These are phyloP conservation scores for Vaccinium corymbosum DNA, from an alignment of 148 eudicot species.

Conservation along the genomic window DNA sequence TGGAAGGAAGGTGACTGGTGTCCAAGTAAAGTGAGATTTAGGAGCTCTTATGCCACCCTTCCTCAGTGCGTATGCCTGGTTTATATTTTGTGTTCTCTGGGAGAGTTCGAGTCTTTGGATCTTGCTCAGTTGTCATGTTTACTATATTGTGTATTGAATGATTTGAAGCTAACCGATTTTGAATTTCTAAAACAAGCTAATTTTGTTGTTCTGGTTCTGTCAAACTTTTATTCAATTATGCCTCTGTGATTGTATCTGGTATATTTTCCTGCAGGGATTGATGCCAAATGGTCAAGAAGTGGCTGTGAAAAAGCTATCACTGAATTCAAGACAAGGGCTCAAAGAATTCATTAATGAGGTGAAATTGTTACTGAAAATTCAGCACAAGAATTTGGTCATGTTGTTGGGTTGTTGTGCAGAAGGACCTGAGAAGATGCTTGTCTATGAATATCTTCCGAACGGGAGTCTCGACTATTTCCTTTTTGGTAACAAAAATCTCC, in stretches of 20 bases:
- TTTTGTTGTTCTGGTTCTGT: background rate
- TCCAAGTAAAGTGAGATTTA: background rate
- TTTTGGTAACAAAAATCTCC: slow-evolving; percentile 43
- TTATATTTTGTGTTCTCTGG: background rate
- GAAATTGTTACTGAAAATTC: slow-evolving; percentile 57
- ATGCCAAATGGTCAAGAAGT: slow-evolving; percentile 74
- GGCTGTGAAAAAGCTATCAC: slow-evolving; percentile 77
- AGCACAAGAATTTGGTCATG: slow-evolving; percentile 74
- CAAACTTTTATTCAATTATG: background rate
- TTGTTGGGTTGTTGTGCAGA: slow-evolving; percentile 82
- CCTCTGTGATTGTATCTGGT: background rate
- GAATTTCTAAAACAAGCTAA: background rate
- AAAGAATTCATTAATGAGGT: slow-evolving; percentile 78
- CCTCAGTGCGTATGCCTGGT: background rate
- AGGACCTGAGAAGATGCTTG: slow-evolving; percentile 89
- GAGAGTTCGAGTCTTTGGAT: background rate
- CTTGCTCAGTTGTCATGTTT: background rate
- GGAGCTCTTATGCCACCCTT: background rate
- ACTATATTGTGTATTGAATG: background rate
- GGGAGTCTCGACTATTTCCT: slow-evolving; percentile 82
- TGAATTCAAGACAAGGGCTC: slow-evolving; percentile 65
- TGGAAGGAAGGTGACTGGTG: background rate
- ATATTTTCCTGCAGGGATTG: slow-evolving; percentile 52
- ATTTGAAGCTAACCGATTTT: background rate
- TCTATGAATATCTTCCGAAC: slow-evolving; percentile 84